These are phyloP conservation scores for Darksidea phi DNA, from an alignment of 495 filamentous ascomycete genomes.

Conservation along the genomic window DNA sequence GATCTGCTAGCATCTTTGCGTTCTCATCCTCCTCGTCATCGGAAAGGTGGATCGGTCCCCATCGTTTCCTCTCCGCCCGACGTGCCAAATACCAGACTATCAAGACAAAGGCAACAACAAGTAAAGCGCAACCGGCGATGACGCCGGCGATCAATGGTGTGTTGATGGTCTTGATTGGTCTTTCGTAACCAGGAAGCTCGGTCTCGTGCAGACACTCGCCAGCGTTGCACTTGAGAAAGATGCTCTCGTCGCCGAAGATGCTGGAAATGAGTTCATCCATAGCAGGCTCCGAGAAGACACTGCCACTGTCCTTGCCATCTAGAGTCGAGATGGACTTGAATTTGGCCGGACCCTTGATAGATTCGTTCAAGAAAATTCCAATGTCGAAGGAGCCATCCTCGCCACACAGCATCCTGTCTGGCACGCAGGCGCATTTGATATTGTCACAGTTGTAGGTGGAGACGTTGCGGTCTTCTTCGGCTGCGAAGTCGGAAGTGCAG, in stretches of 20 bases:
- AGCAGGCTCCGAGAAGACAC: conserved; percentile 81
- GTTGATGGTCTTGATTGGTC: conserved; percentile 92
- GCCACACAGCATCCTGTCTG: conserved; percentile 89
- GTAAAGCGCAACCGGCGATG: conserved; percentile 82
- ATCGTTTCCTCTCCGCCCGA: conserved; percentile 59
- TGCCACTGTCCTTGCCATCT: conserved; percentile 59
- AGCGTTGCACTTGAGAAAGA: conserved; percentile 74
- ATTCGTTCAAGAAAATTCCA: conserved; percentile 74
- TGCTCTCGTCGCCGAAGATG: conserved; percentile 89
- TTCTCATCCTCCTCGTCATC: conserved; percentile 91
- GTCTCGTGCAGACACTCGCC: conserved; percentile 92
- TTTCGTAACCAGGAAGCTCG: conserved; percentile 84
- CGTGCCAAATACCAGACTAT: conserved; percentile 86
- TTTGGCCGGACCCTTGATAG: conserved; percentile 80
- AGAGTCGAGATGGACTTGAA: conserved; percentile 69
- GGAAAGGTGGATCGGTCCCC: conserved; percentile 70
- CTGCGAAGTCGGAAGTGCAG: conserved; percentile 69
- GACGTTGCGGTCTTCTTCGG: conserved; percentile 68
- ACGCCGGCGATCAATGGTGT: conserved; percentile 93
- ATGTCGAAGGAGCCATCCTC: conserved; percentile 89
- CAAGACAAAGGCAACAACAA: conserved; percentile 81
- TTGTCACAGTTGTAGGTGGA: conserved; percentile 83
- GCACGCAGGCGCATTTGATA: conserved; percentile 82
- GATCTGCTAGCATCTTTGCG: conserved; percentile 79
- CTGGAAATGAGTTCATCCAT: conserved; percentile 85